Conservation (phyloP, 768 basidiomycete genomes). For the Daedaleopsis sinensis region DNA sequence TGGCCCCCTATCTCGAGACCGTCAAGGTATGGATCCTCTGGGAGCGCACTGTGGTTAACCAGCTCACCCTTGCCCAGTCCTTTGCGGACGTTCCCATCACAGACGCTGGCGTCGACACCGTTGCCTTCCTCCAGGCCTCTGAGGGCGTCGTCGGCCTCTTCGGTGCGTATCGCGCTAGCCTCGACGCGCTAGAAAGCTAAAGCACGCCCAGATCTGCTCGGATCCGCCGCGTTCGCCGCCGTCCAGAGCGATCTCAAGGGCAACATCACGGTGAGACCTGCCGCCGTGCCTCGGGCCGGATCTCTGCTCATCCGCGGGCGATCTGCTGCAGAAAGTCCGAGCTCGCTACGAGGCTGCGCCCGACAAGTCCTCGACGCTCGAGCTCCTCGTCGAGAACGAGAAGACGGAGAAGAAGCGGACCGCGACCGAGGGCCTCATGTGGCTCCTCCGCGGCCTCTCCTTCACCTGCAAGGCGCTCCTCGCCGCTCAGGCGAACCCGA, state of each 20-base stretch:
- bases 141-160: constrained; percentile 89
- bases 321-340: constrained; percentile 77
- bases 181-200: not conserved
- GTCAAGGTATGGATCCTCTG: constrained; percentile 54
- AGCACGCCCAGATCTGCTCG: constrained; percentile 68
- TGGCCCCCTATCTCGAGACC: constrained; percentile 78
- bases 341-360: constrained; percentile 74
- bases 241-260: constrained; percentile 89
- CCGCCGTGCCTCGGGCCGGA: not conserved
- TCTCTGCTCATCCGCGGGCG: not conserved
- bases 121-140: constrained; percentile 84
- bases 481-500: constrained; percentile 64
- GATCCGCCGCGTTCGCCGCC: constrained; percentile 77
- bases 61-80: constrained; percentile 55
- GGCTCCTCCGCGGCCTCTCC: constrained; percentile 88
- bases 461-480: constrained; percentile 89
- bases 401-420: constrained; percentile 83
- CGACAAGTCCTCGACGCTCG: constrained; percentile 71
- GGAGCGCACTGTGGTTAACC: too few relatives aligned
- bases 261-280: constrained; percentile 77
- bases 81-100: constrained; percentile 89
- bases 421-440: constrained; percentile 91
- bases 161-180: constrained; percentile 50
- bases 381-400: constrained; percentile 83
- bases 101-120: constrained; percentile 86